A percentile compares a stretch with the other conserved stretches of the same genome.
Evolutionary conservation across 331 rosid species (phyloP).

Genomic region (Telfairia occidentalis): DNA sequence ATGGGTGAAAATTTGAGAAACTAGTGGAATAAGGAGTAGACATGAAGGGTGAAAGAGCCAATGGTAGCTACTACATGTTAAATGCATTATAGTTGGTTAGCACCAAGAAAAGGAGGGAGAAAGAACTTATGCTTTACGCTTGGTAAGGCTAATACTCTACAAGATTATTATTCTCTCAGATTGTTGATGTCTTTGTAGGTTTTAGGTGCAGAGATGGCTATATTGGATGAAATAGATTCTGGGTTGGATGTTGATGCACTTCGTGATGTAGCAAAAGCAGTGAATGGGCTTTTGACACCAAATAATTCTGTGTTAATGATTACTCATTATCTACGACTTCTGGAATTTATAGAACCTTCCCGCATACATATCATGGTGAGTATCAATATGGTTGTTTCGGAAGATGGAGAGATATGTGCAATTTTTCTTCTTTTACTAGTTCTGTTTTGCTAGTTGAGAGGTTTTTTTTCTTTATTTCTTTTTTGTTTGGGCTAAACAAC

Average conservation of each 20-base stretch:
- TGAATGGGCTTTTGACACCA: constrained; percentile 53
- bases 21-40: neutral
- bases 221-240: constrained; percentile 91
- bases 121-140: neutral
- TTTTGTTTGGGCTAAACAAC: neutral
- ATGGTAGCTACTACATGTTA: neutral
- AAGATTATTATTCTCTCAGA: neutral
- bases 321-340: constrained; percentile 73
- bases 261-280: constrained; percentile 85
- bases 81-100: neutral
- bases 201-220: constrained; percentile 89
- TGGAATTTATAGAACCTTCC: constrained; percentile 68
- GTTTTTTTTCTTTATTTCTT: neutral
- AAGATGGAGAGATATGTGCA: neutral
- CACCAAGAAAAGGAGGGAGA: neutral
- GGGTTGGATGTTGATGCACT: constrained; percentile 97
- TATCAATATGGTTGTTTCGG: neutral
- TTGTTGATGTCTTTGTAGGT: constrained; percentile 30
- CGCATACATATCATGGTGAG: constrained; percentile 78
- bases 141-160: neutral
- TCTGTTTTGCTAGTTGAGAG: neutral
- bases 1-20: neutral
- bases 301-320: constrained; percentile 68
- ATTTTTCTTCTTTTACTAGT: neutral
- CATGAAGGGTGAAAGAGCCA: neutral